Conservation (phyloP, 148 eudicot species). For the Hydrangea macrophylla region DNA sequence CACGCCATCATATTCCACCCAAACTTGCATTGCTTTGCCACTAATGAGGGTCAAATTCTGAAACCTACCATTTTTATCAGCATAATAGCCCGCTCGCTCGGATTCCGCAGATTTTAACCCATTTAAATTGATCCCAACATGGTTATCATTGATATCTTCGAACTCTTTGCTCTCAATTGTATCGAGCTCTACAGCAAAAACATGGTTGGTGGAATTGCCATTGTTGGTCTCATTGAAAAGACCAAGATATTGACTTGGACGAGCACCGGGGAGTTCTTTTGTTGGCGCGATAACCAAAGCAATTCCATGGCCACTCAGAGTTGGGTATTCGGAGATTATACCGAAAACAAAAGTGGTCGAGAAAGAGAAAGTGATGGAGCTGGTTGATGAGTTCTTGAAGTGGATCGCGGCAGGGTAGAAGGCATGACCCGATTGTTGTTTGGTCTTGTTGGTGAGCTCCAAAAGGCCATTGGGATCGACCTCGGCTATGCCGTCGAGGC, state of each 20-base stretch:
- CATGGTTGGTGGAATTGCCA: constrained; percentile 26
- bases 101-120: constrained; percentile 25
- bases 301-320: constrained; percentile 52
- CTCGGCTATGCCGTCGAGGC: constrained; percentile 42
- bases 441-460: constrained; percentile 45
- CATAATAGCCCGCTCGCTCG: constrained; percentile 35
- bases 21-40: constrained; percentile 39
- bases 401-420: constrained; percentile 45
- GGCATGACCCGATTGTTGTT: constrained; percentile 39
- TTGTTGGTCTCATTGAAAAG: constrained; percentile 22
- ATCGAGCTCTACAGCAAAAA: constrained; percentile 39
- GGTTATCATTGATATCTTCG: constrained; percentile 37
- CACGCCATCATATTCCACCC: constrained; percentile 43
- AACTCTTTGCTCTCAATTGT: constrained; percentile 32
- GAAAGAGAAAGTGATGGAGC: constrained; percentile 43
- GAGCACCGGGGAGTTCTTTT: constrained; percentile 24
- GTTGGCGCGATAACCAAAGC: constrained; percentile 47
- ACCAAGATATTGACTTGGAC: constrained; percentile 22
- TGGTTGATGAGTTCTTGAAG: constrained; percentile 32
- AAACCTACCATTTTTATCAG: constrained; percentile 14
- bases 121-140: constrained; percentile 47
- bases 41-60: constrained; percentile 32
- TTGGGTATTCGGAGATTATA: constrained; percentile 34
- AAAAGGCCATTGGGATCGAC: constrained; percentile 37
- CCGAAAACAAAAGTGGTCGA: constrained; percentile 57